phyloP scores from a whole-genome alignment of 345 rosid genomes.

The Dipteronia sinensis region DNA sequence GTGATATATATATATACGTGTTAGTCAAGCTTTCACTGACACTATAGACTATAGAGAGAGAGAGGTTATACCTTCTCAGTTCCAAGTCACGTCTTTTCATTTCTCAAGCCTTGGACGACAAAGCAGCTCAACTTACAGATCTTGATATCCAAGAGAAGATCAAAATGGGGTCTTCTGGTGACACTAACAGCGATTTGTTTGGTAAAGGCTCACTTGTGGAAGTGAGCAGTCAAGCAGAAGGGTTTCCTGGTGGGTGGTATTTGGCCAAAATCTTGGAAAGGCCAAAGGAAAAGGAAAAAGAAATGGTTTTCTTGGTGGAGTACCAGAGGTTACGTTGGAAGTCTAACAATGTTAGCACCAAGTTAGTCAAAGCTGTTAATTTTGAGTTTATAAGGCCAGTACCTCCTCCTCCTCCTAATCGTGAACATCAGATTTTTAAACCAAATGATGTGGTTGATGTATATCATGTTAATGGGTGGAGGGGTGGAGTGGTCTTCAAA shows the following conservation, averaged over 20 bases:
- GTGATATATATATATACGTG: no score
- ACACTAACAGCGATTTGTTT: background rate
- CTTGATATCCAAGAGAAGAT: background rate
- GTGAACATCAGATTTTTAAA: conserved; percentile 3
- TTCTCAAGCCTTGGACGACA: no score
- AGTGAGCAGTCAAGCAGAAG: conserved; percentile 16
- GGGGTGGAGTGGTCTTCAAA: conserved; percentile 24
- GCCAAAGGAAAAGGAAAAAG: background rate
- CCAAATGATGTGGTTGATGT: conserved; percentile 30
- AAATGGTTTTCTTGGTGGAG: background rate
- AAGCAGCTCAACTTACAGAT: no score
- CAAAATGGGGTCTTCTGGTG: background rate
- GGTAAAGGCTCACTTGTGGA: conserved; percentile 7
- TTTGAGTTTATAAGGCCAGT: conserved; percentile 17
- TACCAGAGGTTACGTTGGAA: conserved; percentile 3
- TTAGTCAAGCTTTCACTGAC: no score
- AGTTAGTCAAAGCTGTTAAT: background rate
- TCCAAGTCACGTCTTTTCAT: no score
- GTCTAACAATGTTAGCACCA: background rate
- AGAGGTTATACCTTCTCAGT: no score
- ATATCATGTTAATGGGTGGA: conserved; percentile 29
- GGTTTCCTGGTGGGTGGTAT: conserved; percentile 4
- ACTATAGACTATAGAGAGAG: no score
- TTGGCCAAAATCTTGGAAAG: background rate
- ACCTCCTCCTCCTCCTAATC: background rate